phyloP scores from a whole-genome alignment of 2,329 filamentous ascomycete species.

The Sarocladium brachiariae region DNA sequence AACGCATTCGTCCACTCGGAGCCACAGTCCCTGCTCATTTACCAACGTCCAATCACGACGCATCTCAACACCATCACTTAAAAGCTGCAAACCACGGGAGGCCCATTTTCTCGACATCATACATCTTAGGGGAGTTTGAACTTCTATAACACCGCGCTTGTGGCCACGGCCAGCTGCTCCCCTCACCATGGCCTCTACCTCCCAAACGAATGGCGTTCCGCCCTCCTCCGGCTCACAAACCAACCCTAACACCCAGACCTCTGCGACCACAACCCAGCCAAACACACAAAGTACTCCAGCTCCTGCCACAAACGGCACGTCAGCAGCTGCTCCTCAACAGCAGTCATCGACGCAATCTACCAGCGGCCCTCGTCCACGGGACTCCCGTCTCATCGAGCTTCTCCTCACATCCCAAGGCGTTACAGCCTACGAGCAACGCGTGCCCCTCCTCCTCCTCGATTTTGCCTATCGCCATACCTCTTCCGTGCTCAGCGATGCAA shows the following conservation, averaged over 20 bases:
- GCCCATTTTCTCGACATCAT: background rate
- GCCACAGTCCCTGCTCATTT: too few relatives aligned
- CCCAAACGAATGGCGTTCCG: conserved; percentile 49
- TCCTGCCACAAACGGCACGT: conserved; percentile 11
- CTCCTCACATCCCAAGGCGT: conserved; percentile 74
- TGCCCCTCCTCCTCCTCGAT: conserved; percentile 76
- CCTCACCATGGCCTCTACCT: conserved; percentile 28
- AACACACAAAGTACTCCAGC: conserved; percentile 28
- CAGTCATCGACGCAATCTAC: conserved; percentile 26
- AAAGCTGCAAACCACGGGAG: too few relatives aligned
- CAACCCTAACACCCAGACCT: conserved; percentile 30
- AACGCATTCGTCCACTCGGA: too few relatives aligned
- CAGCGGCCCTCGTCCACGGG: conserved; percentile 58
- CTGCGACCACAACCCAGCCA: conserved; percentile 30
- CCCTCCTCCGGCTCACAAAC: conserved; percentile 32
- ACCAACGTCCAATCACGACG: too few relatives aligned
- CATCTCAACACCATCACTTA: too few relatives aligned
- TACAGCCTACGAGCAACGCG: conserved; percentile 72
- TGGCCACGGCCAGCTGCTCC: background rate
- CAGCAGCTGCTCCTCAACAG: conserved; percentile 16
- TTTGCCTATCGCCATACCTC: conserved; percentile 80
- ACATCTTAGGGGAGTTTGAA: too few relatives aligned
- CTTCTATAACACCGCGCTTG: too few relatives aligned
- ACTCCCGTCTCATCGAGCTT: conserved; percentile 72
- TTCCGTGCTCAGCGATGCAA: conserved; percentile 61